Evolutionary conservation across 1,284 basidiomycete species (phyloP).

Genomic region (Tilletia walkeri): DNA sequence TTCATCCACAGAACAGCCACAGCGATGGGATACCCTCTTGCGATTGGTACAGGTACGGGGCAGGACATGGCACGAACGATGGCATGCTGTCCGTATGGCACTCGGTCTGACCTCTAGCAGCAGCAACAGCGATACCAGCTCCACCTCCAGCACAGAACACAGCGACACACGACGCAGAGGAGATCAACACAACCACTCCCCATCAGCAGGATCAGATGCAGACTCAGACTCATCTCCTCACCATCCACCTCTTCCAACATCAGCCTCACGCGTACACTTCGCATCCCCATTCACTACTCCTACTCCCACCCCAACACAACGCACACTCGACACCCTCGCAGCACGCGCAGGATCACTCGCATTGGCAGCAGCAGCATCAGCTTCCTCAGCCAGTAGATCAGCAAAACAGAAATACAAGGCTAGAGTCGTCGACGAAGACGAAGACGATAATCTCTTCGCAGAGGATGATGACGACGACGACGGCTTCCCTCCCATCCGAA

Average conservation of each 20-base stretch:
- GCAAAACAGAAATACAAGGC: background rate
- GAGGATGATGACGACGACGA: background rate
- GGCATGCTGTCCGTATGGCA: slow-evolving; percentile 47
- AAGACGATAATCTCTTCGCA: slow-evolving; percentile 13
- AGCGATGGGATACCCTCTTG: slow-evolving; percentile 50
- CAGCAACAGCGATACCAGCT: too few species aligned
- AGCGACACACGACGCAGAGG: slow-evolving; percentile 17
- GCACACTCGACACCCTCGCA: slow-evolving; percentile 9
- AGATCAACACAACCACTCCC: slow-evolving; percentile 17
- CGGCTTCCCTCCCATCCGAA: too few species aligned
- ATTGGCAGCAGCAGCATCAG: background rate
- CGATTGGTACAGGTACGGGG: slow-evolving; percentile 49
- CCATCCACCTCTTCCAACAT: background rate
- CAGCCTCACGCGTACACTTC: background rate
- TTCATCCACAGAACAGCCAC: slow-evolving; percentile 22
- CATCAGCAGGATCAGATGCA: background rate
- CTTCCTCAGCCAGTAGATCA: background rate
- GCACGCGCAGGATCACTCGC: slow-evolving; percentile 9
- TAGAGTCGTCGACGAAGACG: background rate
- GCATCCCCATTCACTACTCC: too few species aligned
- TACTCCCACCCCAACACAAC: background rate
- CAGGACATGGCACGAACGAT: slow-evolving; percentile 44
- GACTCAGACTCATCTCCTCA: background rate
- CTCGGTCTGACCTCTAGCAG: slow-evolving; percentile 43
- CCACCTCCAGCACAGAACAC: background rate